These are phyloP conservation scores for Leishmania gerbilli DNA, from an alignment of 208 protist species.

Conservation along the genomic window DNA sequence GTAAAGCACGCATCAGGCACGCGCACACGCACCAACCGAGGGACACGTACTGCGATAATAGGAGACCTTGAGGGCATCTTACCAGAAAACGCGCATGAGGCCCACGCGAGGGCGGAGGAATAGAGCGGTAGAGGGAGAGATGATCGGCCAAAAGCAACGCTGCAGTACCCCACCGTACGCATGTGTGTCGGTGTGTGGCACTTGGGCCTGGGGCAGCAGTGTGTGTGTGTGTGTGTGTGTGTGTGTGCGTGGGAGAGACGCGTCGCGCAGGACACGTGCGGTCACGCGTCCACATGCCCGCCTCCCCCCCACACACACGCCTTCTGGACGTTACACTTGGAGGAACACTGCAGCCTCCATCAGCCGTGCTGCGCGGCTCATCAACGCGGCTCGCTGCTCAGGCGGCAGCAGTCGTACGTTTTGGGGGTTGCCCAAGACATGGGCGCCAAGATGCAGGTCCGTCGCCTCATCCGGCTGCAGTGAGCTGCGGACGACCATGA, in stretches of 20 bases:
- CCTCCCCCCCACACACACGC: background rate
- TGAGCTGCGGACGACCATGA: conserved; percentile 45
- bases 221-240: background rate
- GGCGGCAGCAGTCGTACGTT: conserved; percentile 10
- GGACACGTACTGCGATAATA: background rate
- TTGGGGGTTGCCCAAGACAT: conserved; percentile 31
- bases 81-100: background rate
- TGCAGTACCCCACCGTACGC: background rate
- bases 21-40: background rate
- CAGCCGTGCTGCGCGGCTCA: conserved; percentile 33
- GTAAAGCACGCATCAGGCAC: background rate
- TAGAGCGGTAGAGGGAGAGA: background rate
- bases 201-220: background rate
- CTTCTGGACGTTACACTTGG: conserved; percentile 26
- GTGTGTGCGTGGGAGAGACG: background rate
- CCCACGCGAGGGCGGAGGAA: background rate
- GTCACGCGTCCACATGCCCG: background rate
- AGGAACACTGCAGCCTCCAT: conserved; percentile 52
- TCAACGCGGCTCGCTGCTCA: conserved; percentile 10
- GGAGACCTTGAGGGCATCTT: background rate
- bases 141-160: background rate
- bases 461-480: conserved; percentile 34
- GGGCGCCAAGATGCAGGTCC: conserved; percentile 30
- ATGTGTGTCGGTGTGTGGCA: background rate
- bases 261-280: background rate